phyloP scores from a whole-genome alignment of 176 grass and related monocot genomes.

The Chloris gayana region DNA sequence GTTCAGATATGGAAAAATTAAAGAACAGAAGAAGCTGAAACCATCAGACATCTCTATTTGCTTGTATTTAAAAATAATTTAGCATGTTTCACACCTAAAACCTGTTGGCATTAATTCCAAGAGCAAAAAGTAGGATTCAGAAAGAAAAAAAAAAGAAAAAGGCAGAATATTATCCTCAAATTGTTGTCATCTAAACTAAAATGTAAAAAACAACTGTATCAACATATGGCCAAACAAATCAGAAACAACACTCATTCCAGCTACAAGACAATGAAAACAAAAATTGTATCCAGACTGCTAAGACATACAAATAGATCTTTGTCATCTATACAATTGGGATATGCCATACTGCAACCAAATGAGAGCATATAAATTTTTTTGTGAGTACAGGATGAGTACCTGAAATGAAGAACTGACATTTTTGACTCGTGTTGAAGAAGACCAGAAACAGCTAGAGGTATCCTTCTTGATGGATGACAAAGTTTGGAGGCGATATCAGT shows the following conservation, averaged over 20 bases:
- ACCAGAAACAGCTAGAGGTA: constrained; percentile 61
- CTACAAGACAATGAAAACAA: neutral
- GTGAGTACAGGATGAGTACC: constrained; percentile 50
- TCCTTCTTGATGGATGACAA: constrained; percentile 60
- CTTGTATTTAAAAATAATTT: constrained; percentile 4
- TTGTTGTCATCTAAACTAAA: neutral
- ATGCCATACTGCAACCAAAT: neutral
- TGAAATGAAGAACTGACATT: constrained; percentile 96
- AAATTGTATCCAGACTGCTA: neutral
- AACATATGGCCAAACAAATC: neutral
- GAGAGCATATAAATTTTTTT: neutral
- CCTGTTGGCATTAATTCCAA: constrained; percentile 5
- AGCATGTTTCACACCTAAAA: neutral
- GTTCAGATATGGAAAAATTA: neutral
- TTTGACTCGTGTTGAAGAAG: constrained; percentile 94
- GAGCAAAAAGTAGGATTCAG: constrained; percentile 16
- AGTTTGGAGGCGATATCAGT: constrained; percentile 66
- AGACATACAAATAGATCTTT: neutral
- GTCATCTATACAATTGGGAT: neutral
- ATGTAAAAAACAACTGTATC: neutral
- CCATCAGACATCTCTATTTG: neutral
- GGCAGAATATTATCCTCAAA: constrained; percentile 2
- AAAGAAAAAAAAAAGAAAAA: neutral
- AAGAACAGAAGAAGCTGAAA: constrained; percentile 7
- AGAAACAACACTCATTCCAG: neutral